Base-by-base conservation (phyloP, 306 rosid species). In the Argentina anserina region DNA sequence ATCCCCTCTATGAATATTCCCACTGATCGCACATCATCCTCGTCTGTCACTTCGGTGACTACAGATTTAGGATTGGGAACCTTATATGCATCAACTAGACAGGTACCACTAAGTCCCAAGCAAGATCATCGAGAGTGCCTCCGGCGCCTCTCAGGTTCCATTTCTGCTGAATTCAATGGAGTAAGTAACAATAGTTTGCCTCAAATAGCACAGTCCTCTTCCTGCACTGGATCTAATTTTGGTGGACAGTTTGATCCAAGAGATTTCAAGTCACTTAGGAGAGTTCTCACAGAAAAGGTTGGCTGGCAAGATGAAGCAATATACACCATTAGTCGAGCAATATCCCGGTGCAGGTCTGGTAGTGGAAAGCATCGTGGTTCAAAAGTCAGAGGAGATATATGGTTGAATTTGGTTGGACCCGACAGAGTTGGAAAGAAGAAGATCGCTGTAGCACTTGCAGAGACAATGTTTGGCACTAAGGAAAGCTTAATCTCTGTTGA, bases 1-100 rank as follows among this genome's bases (percentile, higher is more conserved):
- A 42, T 67, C 43, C 65, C 79, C 21, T 65, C 72, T 34, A 39
- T 67, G 76, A 76, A 67, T 82, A 78, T 74, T 36, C 80, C 74
- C n/a, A 67, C 75, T 50, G 89, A 82, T 68, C 67, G 9, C 20
- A 59, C 50, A 70, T 72, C 85, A 36, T 77, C 88, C 67, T 77
- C 86, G n/a, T 74, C 84, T 4, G 64, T 81, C 45, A 63, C 80
- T 73, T 79, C 85, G 63, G 99, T 94, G 72, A 86, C 95, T 73
- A 94, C 99, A 23, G 99, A 94, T 88, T 89, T 94, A 91, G 90
- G 96, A 37, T 69, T 94, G 82, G 99, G 99, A 80, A 89, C 96
- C 14, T 79, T 85, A 29, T 88, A 88, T 70, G 74, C 84, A 62
- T 78, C 90, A 45, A 72, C 81, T 47, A 26, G 85, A 73, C 88